Percentiles rank a stretch among this genome's conserved stretches.
phyloP scores from a whole-genome alignment of 495 filamentous ascomycete genomes.

The Podospora australis region DNA sequence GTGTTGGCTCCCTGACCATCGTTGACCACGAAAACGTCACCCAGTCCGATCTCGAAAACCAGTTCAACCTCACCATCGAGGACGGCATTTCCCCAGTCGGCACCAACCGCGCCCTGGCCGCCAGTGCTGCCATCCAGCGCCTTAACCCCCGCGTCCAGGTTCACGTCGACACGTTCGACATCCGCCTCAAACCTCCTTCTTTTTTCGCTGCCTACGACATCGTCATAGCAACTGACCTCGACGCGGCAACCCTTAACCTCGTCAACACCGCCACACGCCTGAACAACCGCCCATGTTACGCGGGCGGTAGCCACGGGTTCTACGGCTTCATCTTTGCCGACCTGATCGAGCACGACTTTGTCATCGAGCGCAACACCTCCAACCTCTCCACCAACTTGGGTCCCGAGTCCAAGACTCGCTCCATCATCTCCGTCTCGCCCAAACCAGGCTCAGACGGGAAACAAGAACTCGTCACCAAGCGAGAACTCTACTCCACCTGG shows the following conservation, averaged over 20 bases:
- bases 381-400: conserved; percentile 61
- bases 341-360: conserved; percentile 78
- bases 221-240: conserved; percentile 85
- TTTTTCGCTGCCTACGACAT: conserved; percentile 78
- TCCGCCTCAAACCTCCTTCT: conserved; percentile 55
- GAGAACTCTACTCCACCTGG: conserved; percentile 80
- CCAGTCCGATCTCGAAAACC: conserved; percentile 75
- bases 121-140: conserved; percentile 66
- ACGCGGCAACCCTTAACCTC: conserved; percentile 59
- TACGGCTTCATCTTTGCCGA: conserved; percentile 96
- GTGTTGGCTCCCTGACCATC: conserved; percentile 86
- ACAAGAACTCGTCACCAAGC: conserved; percentile 80
- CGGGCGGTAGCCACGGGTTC: conserved; percentile 77
- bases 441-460: conserved; percentile 66
- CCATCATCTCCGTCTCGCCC: conserved; percentile 60
- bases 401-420: conserved; percentile 69
- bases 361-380: conserved; percentile 75
- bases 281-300: conserved; percentile 75
- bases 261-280: conserved; percentile 81
- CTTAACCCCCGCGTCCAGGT: conserved; percentile 88
- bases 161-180: conserved; percentile 57
- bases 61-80: conserved; percentile 75
- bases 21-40: conserved; percentile 73
- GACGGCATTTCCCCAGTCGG: conserved; percentile 63
- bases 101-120: conserved; percentile 79